A percentile compares a stretch with the other conserved stretches of the same genome.
These are phyloP conservation scores for Ceratobasidium sp. DNA, from an alignment of 1,284 basidiomycete species.

Conservation along the genomic window DNA sequence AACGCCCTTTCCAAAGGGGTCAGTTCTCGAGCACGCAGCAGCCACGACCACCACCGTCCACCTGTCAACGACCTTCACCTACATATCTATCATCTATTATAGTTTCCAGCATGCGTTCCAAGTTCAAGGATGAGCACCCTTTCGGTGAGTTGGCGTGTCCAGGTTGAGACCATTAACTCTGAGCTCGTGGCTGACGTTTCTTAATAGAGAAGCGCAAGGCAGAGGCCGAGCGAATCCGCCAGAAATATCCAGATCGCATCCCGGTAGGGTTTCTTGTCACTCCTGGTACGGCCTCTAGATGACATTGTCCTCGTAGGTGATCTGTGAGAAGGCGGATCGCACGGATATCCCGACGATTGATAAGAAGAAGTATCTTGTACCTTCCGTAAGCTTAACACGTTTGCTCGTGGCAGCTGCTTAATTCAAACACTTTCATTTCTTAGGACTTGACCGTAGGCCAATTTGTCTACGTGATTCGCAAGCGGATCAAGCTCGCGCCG, in stretches of 20 bases:
- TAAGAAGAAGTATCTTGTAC: slow-evolving; percentile 99
- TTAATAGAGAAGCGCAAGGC: slow-evolving; percentile 95
- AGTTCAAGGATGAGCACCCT: slow-evolving; percentile 99
- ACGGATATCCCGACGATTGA: slow-evolving; percentile 99
- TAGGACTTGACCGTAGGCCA: slow-evolving; percentile 98
- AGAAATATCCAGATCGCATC: slow-evolving; percentile 99
- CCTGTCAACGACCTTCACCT: neutral
- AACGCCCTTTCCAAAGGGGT: slow-evolving; percentile 42
- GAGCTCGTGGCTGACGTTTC: slow-evolving; percentile 23
- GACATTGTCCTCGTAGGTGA: slow-evolving; percentile 75
- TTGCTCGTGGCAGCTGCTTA: neutral
- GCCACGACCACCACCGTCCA: slow-evolving; percentile 34
- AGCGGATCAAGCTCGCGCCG: slow-evolving; percentile 99
- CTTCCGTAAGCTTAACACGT: slow-evolving; percentile 73
- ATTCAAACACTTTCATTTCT: slow-evolving; percentile 28
- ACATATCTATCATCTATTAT: neutral
- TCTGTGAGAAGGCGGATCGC: slow-evolving; percentile 99
- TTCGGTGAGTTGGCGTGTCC: slow-evolving; percentile 77
- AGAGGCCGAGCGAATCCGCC: slow-evolving; percentile 95
- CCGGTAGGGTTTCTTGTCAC: slow-evolving; percentile 70
- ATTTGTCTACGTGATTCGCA: slow-evolving; percentile 99
- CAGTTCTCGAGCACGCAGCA: neutral
- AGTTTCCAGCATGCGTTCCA: slow-evolving; percentile 85
- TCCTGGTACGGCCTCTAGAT: slow-evolving; percentile 36
- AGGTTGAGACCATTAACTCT: slow-evolving; percentile 50